A percentile compares a stretch with the other conserved stretches of the same genome.
Evolutionary conservation across 23 red algal species (phyloP).

Genomic region (Cyanidioschyzon merolae): DNA sequence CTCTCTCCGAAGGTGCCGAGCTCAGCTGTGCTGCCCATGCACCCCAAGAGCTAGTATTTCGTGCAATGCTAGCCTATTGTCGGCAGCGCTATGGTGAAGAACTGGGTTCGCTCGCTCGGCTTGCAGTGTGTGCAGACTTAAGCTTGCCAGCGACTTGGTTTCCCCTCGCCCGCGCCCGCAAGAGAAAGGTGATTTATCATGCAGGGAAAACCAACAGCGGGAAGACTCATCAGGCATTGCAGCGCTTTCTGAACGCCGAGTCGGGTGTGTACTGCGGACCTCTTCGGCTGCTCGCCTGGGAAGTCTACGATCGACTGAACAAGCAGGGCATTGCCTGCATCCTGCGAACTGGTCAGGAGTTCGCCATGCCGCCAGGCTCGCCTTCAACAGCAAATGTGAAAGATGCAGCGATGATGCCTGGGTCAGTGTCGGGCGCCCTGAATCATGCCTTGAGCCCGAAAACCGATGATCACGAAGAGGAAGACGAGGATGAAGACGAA

Average conservation of each 20-base stretch:
- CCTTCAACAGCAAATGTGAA: not conserved
- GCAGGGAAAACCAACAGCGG: slow-evolving; percentile 32
- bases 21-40: too few relatives aligned
- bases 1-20: too few relatives aligned
- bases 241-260: slow-evolving; percentile 17
- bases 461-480: not conserved
- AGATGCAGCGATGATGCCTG: not conserved
- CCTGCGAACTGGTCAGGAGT: slow-evolving; percentile 32
- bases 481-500: not conserved
- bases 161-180: slow-evolving; percentile 3
- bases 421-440: not conserved
- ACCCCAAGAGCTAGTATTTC: not conserved
- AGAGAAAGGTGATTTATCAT: slow-evolving; percentile 27
- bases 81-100: not conserved
- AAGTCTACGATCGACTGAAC: slow-evolving; percentile 32
- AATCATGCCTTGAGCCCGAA: not conserved
- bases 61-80: slow-evolving; percentile 5
- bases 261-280: slow-evolving; percentile 35
- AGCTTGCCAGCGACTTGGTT: not conserved
- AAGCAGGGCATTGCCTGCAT: slow-evolving; percentile 11
- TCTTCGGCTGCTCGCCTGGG: slow-evolving; percentile 36
- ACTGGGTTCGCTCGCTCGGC: not conserved
- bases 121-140: not conserved
- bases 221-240: slow-evolving; percentile 40
- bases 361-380: slow-evolving; percentile 13